Conservation (phyloP, 2,329 filamentous ascomycete genomes). For the Ceratocystis huliohia region DNA sequence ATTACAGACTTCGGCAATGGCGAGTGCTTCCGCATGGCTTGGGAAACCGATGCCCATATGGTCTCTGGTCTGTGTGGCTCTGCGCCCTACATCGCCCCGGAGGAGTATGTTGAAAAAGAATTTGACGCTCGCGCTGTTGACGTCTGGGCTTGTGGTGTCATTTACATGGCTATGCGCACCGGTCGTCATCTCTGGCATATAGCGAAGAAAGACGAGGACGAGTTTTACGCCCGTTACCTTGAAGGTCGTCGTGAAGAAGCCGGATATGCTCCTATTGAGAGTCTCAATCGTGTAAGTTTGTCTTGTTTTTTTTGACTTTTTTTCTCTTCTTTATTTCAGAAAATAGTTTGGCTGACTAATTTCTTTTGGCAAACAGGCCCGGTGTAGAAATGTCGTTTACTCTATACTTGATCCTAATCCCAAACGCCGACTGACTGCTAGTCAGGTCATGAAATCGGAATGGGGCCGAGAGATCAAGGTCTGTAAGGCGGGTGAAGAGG, state of each 20-base stretch:
- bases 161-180: slow-evolving; percentile 99
- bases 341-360: slow-evolving; percentile 12
- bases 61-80: slow-evolving; percentile 93
- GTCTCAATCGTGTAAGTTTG: slow-evolving; percentile 71
- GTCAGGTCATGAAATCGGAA: slow-evolving; percentile 93
- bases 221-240: slow-evolving; percentile 90
- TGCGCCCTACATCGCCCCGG: slow-evolving; percentile 91
- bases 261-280: slow-evolving; percentile 93
- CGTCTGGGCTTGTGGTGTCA: slow-evolving; percentile 95
- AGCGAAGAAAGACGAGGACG: slow-evolving; percentile 93
- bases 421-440: slow-evolving; percentile 79
- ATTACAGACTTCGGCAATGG: slow-evolving; percentile 99
- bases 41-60: slow-evolving; percentile 98
- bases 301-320: not conserved
- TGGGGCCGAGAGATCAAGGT: slow-evolving; percentile 97
- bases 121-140: slow-evolving; percentile 97
- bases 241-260: slow-evolving; percentile 87
- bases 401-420: slow-evolving; percentile 95
- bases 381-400: slow-evolving; percentile 97
- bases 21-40: slow-evolving; percentile 98
- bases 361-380: slow-evolving; percentile 49
- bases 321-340: not conserved
- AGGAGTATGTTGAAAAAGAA: slow-evolving; percentile 89
- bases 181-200: slow-evolving; percentile 91
- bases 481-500: slow-evolving; percentile 93